Conservation (phyloP, 2,329 filamentous ascomycete species). For the Gnomoniopsis sp. region DNA sequence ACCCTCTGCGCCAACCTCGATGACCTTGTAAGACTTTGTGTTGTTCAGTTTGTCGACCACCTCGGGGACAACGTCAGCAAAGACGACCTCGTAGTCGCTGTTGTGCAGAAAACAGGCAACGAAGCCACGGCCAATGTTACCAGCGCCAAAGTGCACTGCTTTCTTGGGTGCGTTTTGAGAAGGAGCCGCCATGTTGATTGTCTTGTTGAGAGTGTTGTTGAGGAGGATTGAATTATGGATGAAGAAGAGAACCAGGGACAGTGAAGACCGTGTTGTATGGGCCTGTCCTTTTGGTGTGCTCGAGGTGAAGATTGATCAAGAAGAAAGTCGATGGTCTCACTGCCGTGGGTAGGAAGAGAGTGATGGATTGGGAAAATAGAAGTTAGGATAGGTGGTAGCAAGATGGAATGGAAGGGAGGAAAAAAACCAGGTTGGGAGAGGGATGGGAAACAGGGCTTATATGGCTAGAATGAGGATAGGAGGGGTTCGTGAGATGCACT, state of each 20-base stretch:
- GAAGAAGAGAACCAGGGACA: background rate
- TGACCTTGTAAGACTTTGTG: conserved; percentile 79
- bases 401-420: background rate
- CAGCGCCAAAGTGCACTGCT: conserved; percentile 81
- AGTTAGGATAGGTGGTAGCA: background rate
- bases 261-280: background rate
- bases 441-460: conserved; percentile 8
- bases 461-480: conserved; percentile 4
- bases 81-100: conserved; percentile 93
- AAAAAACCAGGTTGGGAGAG: background rate
- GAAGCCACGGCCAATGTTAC: conserved; percentile 84
- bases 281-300: no score
- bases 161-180: conserved; percentile 38
- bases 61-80: conserved; percentile 86
- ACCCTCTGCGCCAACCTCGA: conserved; percentile 83
- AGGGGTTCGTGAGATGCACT: conserved; percentile 17
- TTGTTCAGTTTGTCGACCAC: conserved; percentile 78
- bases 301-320: background rate
- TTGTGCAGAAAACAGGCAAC: conserved; percentile 91
- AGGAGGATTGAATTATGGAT: background rate
- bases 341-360: background rate
- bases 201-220: conserved; percentile 20
- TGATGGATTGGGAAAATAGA: background rate
- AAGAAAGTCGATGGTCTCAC: background rate
- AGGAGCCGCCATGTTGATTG: conserved; percentile 31